Evolutionary conservation across 768 basidiomycete genomes (phyloP).

Genomic region (Agaricus blazei): DNA sequence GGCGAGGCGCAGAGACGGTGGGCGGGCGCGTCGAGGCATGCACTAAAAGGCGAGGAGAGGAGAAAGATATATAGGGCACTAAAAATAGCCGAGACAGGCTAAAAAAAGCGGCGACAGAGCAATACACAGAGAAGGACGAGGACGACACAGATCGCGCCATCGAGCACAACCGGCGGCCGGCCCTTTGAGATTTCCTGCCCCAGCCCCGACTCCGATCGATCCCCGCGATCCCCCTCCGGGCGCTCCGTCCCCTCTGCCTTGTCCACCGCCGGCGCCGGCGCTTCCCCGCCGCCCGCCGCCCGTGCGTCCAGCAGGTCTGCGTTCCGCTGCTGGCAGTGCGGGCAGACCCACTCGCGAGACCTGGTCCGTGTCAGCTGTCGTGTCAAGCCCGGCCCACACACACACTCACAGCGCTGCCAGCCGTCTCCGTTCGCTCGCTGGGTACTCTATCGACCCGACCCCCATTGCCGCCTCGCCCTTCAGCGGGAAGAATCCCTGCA

Average conservation of each 20-base stretch:
- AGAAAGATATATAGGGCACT: slow-evolving; percentile 5
- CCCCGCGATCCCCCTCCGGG: neutral
- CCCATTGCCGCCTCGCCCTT: slow-evolving; percentile 85
- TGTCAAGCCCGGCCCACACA: neutral
- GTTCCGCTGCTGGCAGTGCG: slow-evolving; percentile 67
- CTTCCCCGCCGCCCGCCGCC: neutral
- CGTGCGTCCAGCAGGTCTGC: slow-evolving; percentile 56
- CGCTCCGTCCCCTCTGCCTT: neutral
- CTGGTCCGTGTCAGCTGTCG: slow-evolving; percentile 28
- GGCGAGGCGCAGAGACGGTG: slow-evolving; percentile 30
- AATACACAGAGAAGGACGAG: slow-evolving; percentile 65
- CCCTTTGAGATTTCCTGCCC: slow-evolving; percentile 13
- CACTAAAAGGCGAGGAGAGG: neutral
- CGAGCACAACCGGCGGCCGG: slow-evolving; percentile 58
- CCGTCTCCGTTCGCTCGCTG: slow-evolving; percentile 67
- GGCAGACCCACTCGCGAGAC: slow-evolving; percentile 78
- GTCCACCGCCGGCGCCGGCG: too few species aligned
- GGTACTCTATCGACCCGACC: slow-evolving; percentile 84
- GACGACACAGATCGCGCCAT: slow-evolving; percentile 69
- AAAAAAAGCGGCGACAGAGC: slow-evolving; percentile 55
- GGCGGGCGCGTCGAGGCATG: slow-evolving; percentile 6
- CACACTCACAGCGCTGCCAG: slow-evolving; percentile 65
- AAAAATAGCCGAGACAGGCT: slow-evolving; percentile 14
- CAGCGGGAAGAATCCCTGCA: slow-evolving; percentile 86
- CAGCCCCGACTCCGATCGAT: neutral